Evolutionary conservation across 75 land plant genomes (phyloP), one percentile per base, ranked within the genome.

Genomic region (Chamaecyparis obtusa): DNA sequence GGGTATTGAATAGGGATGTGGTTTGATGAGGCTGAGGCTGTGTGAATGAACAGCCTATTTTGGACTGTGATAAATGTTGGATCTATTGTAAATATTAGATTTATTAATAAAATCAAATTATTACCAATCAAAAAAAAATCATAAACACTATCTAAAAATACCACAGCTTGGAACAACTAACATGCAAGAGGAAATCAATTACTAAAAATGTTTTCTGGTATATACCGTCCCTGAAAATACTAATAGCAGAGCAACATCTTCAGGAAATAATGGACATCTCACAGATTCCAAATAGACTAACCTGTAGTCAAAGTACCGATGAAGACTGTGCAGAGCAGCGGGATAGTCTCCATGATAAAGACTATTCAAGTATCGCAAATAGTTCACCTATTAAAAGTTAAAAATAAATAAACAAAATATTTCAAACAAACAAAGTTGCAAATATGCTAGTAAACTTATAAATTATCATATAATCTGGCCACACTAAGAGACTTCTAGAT

Each of bases 271-370:
- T 6, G 35, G 14, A 21, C 75, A 81, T n/a, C 14, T 81, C 21
- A 27, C 49, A 46, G 83, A 46, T 81, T 44, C 49, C 85, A 87
- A 67, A 27, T 72, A 72, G 36, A 77, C 86, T 77, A 46, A 96
- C 98, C 98, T 96, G 88, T 94, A 96, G 84, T 97, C 98, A 90
- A 96, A 97, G 81, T 95, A 97, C 75, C 96, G 88, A 72, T 95
- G 96, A 87, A 97, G 94, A 83, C 90, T 95, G 83, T 96, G 94
- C 91, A 96, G 78, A 41, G 99, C 94, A 85, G 92, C 90, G 86
- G 92, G 91, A 90, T 95, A 97, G 84, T 97, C 99, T 51, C 93
- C 94, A 90, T 95, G 97, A 87, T 94, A 88, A 80, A 97, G 92
- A 83, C 77, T 92, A 86, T 96, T 97, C 86, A 97, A 93, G 87